Evolutionary conservation across 257 asterid species (phyloP), one percentile per base, ranked within the genome.

Genomic region (Solanum lycopersicoides): DNA sequence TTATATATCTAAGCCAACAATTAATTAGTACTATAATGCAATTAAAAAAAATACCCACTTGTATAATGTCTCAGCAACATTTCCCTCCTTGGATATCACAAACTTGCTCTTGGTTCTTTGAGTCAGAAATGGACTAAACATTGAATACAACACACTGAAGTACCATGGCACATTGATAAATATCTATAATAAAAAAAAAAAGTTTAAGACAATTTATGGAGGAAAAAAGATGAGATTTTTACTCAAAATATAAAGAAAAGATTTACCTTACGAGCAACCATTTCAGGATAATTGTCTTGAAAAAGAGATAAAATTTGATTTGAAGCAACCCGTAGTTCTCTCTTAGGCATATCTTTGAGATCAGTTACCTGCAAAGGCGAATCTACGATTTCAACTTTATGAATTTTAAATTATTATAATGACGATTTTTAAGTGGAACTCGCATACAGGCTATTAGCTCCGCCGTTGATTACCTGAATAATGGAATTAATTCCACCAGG

Each of bases 91-190:
- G 89, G 98, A 92, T 83, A 97, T 94, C 72, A 97, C 98, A 83
- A 97, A 97, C 86, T 97, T 97, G 88, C 97, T 95, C 94, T 97
- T 97, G 42, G 98, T 95, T 91, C 99, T 92, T 87, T 95, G 98
- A 28, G 99, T 97, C 88, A 97, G 88, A 88, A 97, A 97, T 37
- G 98, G 98, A 88, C 98, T 95, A n/a, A 97, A 93, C 97, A 97
- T 92, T 15, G 98, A 94, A 86, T 97, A 97, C 91, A 97, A 14
- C 95, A 97, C 82, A 87, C 95, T 95, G 83, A 97, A 97, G 93
- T 95, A 97, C 99, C 99, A 97, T 53, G 99, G 98, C 85, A 96
- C 99, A 69, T 96, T 96, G 88, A 96, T 88, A 86, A 96, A 96
- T 87, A 96, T 93, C 99, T 73, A 25, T 0, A 14, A 25, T 0